Conservation (phyloP, 805 yeast genomes). For the Saturnispora silvae region DNA sequence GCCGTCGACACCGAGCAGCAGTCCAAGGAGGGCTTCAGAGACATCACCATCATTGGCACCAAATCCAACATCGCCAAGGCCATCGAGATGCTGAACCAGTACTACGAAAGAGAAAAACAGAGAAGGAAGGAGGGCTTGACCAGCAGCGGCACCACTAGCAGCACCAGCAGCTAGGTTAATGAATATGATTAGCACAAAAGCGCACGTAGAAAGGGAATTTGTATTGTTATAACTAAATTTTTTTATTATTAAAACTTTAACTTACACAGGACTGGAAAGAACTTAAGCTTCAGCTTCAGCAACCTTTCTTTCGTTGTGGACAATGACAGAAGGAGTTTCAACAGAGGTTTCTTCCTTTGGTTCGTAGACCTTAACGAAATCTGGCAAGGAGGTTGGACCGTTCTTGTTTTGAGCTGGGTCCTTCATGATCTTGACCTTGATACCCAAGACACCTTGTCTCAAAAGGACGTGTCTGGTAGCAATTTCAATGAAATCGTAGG, state of each 20-base stretch:
- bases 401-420: conserved; percentile 82
- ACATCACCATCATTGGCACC: conserved; percentile 61
- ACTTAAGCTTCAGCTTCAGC: conserved; percentile 21
- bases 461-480: conserved; percentile 99
- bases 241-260: not conserved
- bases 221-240: too few relatives aligned
- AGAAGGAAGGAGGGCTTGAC: conserved; percentile 23
- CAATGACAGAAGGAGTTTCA: conserved; percentile 73
- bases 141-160: too few relatives aligned
- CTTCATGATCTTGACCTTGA: conserved; percentile 98
- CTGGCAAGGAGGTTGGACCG: conserved; percentile 93
- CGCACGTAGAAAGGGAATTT: too few relatives aligned
- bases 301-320: conserved; percentile 37
- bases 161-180: too few relatives aligned
- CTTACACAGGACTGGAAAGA: not conserved
- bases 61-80: conserved; percentile 48
- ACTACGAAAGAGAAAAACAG: conserved; percentile 44
- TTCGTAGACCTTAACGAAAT: conserved; percentile 82
- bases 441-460: conserved; percentile 99
- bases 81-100: conserved; percentile 41
- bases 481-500: conserved; percentile 93
- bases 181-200: too few relatives aligned
- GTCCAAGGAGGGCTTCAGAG: conserved; percentile 49
- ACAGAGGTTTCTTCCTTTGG: conserved; percentile 89
- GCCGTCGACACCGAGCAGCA: conserved; percentile 62